Conservation (phyloP, 73 alveolate species). For the Paramecium biaurelia region DNA sequence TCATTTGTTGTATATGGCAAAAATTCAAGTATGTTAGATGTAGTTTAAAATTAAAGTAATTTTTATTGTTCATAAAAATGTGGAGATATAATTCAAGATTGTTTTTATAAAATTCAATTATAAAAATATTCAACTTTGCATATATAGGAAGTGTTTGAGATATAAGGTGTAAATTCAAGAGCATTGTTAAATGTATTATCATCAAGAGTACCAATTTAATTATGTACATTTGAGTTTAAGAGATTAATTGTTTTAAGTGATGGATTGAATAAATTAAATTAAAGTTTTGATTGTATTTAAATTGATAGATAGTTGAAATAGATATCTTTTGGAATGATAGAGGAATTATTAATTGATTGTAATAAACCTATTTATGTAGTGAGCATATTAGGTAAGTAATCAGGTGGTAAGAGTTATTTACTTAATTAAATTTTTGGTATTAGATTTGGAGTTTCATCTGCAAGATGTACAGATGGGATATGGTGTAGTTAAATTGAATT, state of each 20-base stretch:
- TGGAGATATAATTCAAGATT: background rate
- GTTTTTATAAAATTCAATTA: background rate
- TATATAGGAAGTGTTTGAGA: background rate
- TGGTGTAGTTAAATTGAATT: slow-evolving; percentile 57
- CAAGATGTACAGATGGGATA: slow-evolving; percentile 77
- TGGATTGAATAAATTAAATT: background rate
- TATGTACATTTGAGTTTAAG: background rate
- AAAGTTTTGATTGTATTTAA: background rate
- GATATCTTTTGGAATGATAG: background rate
- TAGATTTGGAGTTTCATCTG: slow-evolving; percentile 71
- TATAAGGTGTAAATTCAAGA: background rate
- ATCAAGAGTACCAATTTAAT: background rate
- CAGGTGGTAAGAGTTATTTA: slow-evolving; percentile 68
- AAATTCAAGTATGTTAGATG: background rate
- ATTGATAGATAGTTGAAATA: background rate
- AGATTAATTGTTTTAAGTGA: background rate
- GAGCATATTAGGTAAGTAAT: slow-evolving; percentile 64
- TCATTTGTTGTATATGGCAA: background rate
- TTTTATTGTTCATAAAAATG: background rate
- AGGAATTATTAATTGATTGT: background rate
- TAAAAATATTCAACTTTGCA: background rate
- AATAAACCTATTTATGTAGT: slow-evolving; percentile 7
- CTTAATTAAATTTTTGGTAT: slow-evolving; percentile 69
- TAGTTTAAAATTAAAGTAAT: background rate
- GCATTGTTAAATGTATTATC: background rate